Base-by-base conservation (phyloP, 202 grass and related monocot species). In the Bolboschoenoplectus hybrid region DNA sequence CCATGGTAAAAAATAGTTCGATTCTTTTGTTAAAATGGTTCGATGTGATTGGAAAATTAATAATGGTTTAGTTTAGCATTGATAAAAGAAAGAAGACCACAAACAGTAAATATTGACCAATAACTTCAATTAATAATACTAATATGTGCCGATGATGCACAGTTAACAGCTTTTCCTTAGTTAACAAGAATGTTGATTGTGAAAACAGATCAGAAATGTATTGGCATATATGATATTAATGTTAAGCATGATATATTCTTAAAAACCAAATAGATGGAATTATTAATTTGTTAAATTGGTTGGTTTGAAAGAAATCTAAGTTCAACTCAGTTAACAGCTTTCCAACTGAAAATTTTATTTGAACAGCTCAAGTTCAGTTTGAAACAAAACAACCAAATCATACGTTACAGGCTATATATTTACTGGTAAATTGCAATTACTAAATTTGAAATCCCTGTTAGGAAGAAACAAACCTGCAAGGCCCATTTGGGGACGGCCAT, bases 401-500 rank as follows among this genome's bases (percentile, higher is more conserved):
- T 58, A 57, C 0, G 34, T n/a, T 38, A 74, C 44, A 35, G 35
- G 51, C 32, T n/a, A 78, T n/a, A n/a, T 55, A 58, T 9, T 56
- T 36, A 38, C 13, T 57, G 13, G 5, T 78, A 56, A 57, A 2
- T 17, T 40, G 3, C 13, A 57, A 57, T 57, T 34, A 56, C 51
- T 57, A 11, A 78, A 78, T 85, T 85, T 20, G 2, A 84, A 76
- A 67, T 61, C 46, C 34, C 49, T 9, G 66, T 68, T 78, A 78
- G 35, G 6, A 63, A 46, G 74, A 76, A 82, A 64, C 43, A 71
- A 85, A 95, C 93, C 91, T 95, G 91, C 38, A 87, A 75, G 51
- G 89, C 93, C 93, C 93, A 95, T 73, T 89, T 89, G 67, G 93
- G 93, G 65, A 95, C 8, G 17, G 39, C 70, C 89, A 95, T 92